These are phyloP conservation scores for Fusarium mexicanum DNA, from an alignment of 2,329 filamentous ascomycete genomes.

Conservation along the genomic window DNA sequence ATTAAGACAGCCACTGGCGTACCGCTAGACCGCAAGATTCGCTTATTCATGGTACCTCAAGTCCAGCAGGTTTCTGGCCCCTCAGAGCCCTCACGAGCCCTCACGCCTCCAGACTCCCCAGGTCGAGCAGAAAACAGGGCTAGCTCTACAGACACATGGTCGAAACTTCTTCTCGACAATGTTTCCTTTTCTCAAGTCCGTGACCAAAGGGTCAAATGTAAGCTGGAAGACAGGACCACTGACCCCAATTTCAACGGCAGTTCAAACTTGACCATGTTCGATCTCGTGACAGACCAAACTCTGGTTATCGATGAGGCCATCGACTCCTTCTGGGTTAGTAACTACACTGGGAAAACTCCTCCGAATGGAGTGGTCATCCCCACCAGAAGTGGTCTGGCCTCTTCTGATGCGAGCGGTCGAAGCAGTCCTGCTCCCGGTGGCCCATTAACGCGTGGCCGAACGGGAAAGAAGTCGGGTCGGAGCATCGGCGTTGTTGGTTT, in stretches of 20 bases:
- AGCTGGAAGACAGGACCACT: constrained; percentile 70
- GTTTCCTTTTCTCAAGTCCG: constrained; percentile 62
- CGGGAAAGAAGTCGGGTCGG: constrained; percentile 74
- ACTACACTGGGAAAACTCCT: constrained; percentile 50
- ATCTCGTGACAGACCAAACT: constrained; percentile 76
- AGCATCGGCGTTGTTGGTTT: constrained; percentile 83
- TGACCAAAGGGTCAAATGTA: constrained; percentile 38
- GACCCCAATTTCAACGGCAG: constrained; percentile 82
- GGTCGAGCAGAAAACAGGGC: constrained; percentile 39
- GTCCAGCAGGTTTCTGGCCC: constrained; percentile 50
- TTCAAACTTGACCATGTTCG: constrained; percentile 70
- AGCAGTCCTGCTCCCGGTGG: constrained; percentile 72
- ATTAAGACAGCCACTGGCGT: constrained; percentile 77
- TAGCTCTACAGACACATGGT: constrained; percentile 50
- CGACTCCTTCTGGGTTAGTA: constrained; percentile 64
- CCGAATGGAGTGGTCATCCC: constrained; percentile 51
- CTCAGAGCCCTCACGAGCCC: constrained; percentile 48
- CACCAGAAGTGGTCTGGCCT: constrained; percentile 42
- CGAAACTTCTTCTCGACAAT: constrained; percentile 56
- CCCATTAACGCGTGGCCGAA: constrained; percentile 75
- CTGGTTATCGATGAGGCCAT: constrained; percentile 87
- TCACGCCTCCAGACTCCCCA: constrained; percentile 55
- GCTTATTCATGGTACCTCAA: constrained; percentile 73
- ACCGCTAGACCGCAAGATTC: constrained; percentile 76
- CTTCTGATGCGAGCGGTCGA: constrained; percentile 64